These are phyloP conservation scores for Pseudomonodictys pantanalensis DNA, from an alignment of 495 filamentous ascomycete genomes.

Conservation along the genomic window DNA sequence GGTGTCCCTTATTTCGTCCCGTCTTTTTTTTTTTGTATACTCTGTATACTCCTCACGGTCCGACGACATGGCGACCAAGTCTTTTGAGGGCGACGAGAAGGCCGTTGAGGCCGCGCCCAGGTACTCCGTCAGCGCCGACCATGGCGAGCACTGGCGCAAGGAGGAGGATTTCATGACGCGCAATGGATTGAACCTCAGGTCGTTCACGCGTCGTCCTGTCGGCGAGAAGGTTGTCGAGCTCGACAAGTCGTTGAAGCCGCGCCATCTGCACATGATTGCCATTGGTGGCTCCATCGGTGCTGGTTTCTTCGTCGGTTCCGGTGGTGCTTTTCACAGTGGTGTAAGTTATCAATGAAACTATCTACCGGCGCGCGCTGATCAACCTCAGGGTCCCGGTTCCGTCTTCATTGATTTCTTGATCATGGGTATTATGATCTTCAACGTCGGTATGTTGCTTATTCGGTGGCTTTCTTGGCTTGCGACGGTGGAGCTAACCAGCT, in stretches of 20 bases:
- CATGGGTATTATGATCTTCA: slow-evolving; percentile 54
- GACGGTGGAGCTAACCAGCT: slow-evolving; percentile 12
- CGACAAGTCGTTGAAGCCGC: slow-evolving; percentile 37
- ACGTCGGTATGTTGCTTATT: slow-evolving; percentile 40
- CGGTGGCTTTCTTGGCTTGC: slow-evolving; percentile 15
- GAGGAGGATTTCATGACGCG: slow-evolving; percentile 31
- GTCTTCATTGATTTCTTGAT: slow-evolving; percentile 50
- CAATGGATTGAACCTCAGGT: slow-evolving; percentile 34
- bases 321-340: slow-evolving; percentile 33
- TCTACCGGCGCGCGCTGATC: slow-evolving; percentile 1
- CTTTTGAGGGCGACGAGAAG: slow-evolving; percentile 17
- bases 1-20: background rate
- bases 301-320: slow-evolving; percentile 42
- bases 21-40: too few species aligned
- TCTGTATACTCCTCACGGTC: background rate
- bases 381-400: slow-evolving; percentile 25
- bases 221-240: slow-evolving; percentile 34
- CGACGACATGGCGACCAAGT: slow-evolving; percentile 12
- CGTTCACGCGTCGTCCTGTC: slow-evolving; percentile 31
- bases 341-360: slow-evolving; percentile 32
- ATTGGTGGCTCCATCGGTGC: slow-evolving; percentile 42
- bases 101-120: background rate
- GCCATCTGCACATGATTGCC: slow-evolving; percentile 44
- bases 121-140: background rate
- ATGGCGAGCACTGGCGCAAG: slow-evolving; percentile 1